Evolutionary conservation across 2,329 filamentous ascomycete species (phyloP).

Genomic region (Chalaropsis thielavioides): DNA sequence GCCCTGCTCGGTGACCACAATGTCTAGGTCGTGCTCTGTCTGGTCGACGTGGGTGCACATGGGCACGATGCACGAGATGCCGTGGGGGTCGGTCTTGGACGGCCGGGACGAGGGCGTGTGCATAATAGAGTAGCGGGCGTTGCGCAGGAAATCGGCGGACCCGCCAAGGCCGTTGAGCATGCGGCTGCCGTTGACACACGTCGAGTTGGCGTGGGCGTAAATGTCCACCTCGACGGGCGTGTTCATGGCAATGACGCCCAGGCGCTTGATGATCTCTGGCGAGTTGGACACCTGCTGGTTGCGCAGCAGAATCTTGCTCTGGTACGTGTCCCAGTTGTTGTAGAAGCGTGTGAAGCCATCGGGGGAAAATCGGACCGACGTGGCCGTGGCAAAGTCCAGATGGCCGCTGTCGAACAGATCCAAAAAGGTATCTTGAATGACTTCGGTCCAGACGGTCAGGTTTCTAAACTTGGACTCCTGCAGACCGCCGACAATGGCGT

Average conservation of each 20-base stretch:
- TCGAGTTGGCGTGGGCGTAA: conserved; percentile 84
- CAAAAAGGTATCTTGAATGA: conserved; percentile 83
- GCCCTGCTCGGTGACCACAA: conserved; percentile 64
- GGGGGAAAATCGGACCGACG: conserved; percentile 78
- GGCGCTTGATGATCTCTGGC: conserved; percentile 74
- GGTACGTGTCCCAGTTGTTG: conserved; percentile 66
- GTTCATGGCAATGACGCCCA: conserved; percentile 90
- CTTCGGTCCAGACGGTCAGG: conserved; percentile 86
- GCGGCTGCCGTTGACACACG: conserved; percentile 74
- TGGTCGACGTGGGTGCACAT: conserved; percentile 89
- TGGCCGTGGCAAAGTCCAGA: conserved; percentile 80
- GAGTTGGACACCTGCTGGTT: conserved; percentile 82
- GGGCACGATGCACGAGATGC: conserved; percentile 77
- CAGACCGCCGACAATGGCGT: conserved; percentile 76
- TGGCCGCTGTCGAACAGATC: conserved; percentile 82
- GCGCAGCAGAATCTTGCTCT: conserved; percentile 69
- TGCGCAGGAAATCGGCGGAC: conserved; percentile 67
- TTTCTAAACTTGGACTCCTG: conserved; percentile 70
- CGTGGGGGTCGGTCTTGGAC: conserved; percentile 66
- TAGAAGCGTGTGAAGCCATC: conserved; percentile 88
- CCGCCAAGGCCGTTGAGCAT: conserved; percentile 80
- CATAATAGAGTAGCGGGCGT: conserved; percentile 79
- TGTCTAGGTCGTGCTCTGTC: conserved; percentile 82
- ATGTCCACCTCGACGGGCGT: conserved; percentile 89
- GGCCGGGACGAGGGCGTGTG: conserved; percentile 74